Base-by-base conservation (phyloP, 2,329 filamentous ascomycete species). In the Oidium heveae region DNA sequence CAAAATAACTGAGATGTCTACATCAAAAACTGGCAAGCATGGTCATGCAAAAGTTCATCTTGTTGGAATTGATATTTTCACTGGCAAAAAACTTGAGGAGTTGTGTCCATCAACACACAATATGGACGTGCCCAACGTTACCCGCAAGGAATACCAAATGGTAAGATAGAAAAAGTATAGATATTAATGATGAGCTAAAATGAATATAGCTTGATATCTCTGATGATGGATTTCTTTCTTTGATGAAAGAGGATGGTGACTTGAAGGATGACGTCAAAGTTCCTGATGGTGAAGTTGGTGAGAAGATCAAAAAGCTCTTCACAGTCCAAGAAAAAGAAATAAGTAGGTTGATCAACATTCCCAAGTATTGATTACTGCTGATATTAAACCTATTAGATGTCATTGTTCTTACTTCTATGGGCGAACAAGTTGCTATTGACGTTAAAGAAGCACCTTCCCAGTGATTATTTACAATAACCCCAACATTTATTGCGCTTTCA, bases 1-100 rank as follows among this genome's bases (percentile, higher is more conserved):
- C 88, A 98, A 96, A 85, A 98, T 98, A 67, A 86, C 96, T 72
- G 91, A 98, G 69, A 98, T 98, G 93, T 94, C 87, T 65, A 98
- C 91, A 76, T 98, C 91, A 72, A 98, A 98, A 88, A 98, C 91
- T 64, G 91, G 91, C 75, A 98, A 98, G 86, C 91, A 98, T 84
- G 91, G 91, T 72, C 93, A 98, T 85, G 91, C 91, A 75, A 98
- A 98, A 83, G 91, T 98, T 71, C 89, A 98, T 75, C 76, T 98
- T 66, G 84, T 95, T 68, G 91, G 87, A 69, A 80, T 93, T 71
- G 91, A 98, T 72, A 96, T 98, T 77, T 98, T 98, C 83, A 98
- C 88, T 63, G 78, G 78, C 80, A 98, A 95, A 86, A 98, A 98
- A 82, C 79, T 94, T 63, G 91, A 98, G 77, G 93, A 98, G 76